Evolutionary conservation across 257 asterid species (phyloP).

Genomic region (Echites panduratus): DNA sequence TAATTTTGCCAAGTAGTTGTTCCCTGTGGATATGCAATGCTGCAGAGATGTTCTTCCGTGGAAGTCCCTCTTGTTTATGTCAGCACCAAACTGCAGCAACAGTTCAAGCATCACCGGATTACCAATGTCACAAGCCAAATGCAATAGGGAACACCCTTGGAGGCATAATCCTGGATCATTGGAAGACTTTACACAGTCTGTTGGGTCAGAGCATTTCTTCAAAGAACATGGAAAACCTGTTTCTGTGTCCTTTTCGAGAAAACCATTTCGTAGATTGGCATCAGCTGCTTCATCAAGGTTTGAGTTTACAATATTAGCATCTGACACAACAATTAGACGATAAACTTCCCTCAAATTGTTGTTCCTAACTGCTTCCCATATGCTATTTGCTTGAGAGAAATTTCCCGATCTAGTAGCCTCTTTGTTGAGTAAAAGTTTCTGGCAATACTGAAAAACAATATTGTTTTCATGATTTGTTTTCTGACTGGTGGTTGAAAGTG

Average conservation of each 20-base stretch:
- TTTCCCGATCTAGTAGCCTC: slow-evolving; percentile 34
- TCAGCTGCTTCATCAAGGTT: slow-evolving; percentile 52
- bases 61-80: slow-evolving; percentile 66
- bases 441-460: slow-evolving; percentile 56
- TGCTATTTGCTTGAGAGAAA: slow-evolving; percentile 31
- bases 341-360: slow-evolving; percentile 69
- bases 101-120: slow-evolving; percentile 81
- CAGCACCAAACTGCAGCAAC: slow-evolving; percentile 83
- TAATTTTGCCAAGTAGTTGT: slow-evolving; percentile 67
- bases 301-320: slow-evolving; percentile 51
- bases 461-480: neutral
- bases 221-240: slow-evolving; percentile 28
- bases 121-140: slow-evolving; percentile 76
- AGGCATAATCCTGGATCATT: slow-evolving; percentile 45
- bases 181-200: slow-evolving; percentile 40
- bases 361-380: slow-evolving; percentile 87
- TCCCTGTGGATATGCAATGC: slow-evolving; percentile 80
- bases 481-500: neutral
- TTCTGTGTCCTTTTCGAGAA: slow-evolving; percentile 27
- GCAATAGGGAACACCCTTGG: slow-evolving; percentile 77
- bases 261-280: slow-evolving; percentile 34
- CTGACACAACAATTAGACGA: slow-evolving; percentile 46
- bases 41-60: slow-evolving; percentile 90
- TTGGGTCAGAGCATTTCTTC: slow-evolving; percentile 45
- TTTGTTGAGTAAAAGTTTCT: slow-evolving; percentile 58